These are phyloP conservation scores for Dacryopinax primogenitus DNA, from an alignment of 768 basidiomycete genomes.

Conservation along the genomic window DNA sequence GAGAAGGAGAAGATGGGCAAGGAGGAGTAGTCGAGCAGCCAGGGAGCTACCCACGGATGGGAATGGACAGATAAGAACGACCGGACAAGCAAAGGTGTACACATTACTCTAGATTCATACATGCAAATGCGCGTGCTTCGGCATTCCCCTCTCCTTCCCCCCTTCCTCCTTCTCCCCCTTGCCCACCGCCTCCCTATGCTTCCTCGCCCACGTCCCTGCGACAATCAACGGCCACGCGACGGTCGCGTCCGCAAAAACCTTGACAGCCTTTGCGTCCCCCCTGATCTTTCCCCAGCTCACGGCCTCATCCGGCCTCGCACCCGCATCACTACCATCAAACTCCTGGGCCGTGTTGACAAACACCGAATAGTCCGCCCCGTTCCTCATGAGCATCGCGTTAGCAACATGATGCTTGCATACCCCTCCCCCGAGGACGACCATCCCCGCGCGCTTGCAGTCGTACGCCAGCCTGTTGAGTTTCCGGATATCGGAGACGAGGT, in stretches of 20 bases:
- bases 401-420: conserved; percentile 99
- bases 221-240: conserved; percentile 91
- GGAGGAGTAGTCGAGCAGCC: not conserved
- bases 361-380: conserved; percentile 94
- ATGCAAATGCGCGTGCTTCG: not conserved
- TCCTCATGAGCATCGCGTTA: conserved; percentile 99
- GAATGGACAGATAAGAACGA: too few relatives aligned
- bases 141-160: conserved; percentile 6
- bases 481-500: conserved; percentile 91
- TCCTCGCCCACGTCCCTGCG: conserved; percentile 76
- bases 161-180: not conserved
- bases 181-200: conserved; percentile 26
- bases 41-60: conserved; percentile 9
- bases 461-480: conserved; percentile 79
- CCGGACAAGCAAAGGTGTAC: too few relatives aligned
- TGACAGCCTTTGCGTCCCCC: conserved; percentile 66
- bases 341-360: conserved; percentile 99
- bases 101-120: not conserved
- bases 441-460: conserved; percentile 83
- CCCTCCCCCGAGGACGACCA: conserved; percentile 95
- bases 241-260: conserved; percentile 95
- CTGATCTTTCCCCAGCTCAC: conserved; percentile 98
- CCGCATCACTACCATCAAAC: conserved; percentile 96
- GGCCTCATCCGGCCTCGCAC: conserved; percentile 93
- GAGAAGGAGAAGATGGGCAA: not conserved